phyloP scores from a whole-genome alignment of 345 rosid species.

The Brassica rapa region DNA sequence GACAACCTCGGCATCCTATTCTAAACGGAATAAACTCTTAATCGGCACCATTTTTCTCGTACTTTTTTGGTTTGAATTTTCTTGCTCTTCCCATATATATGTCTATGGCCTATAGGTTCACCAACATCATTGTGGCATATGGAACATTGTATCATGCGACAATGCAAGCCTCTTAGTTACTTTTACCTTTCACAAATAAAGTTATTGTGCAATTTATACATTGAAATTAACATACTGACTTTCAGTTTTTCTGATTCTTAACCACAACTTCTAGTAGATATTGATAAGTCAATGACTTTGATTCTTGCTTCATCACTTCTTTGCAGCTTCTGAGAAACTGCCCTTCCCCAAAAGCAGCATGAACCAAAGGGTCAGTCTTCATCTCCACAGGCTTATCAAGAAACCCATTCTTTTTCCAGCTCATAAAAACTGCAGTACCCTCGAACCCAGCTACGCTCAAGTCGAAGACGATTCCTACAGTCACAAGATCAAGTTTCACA shows the following conservation, averaged over 20 bases:
- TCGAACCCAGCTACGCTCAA: constrained; percentile 47
- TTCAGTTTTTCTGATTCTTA: constrained; percentile 22
- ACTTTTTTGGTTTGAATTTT: neutral
- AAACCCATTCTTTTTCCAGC: constrained; percentile 53
- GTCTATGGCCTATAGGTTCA: too few species aligned
- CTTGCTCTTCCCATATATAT: neutral
- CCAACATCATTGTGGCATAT: neutral
- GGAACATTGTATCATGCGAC: neutral
- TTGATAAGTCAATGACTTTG: constrained; percentile 50
- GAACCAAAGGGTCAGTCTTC: constrained; percentile 61
- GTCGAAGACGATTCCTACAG: constrained; percentile 61
- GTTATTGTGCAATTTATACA: neutral
- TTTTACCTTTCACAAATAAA: neutral
- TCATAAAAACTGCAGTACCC: constrained; percentile 42
- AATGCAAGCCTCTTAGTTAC: neutral
- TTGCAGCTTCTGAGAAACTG: constrained; percentile 45
- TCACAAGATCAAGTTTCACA: constrained; percentile 67
- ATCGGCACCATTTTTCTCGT: neutral
- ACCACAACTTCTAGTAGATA: constrained; percentile 52
- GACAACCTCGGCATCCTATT: neutral
- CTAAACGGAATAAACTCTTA: neutral
- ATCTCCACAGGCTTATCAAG: constrained; percentile 52
- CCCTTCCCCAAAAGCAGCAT: constrained; percentile 61
- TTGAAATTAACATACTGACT: constrained; percentile 1
- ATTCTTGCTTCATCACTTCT: constrained; percentile 33